Evolutionary conservation across 2,329 filamentous ascomycete genomes (phyloP).

Genomic region (Beauveria sp.): DNA sequence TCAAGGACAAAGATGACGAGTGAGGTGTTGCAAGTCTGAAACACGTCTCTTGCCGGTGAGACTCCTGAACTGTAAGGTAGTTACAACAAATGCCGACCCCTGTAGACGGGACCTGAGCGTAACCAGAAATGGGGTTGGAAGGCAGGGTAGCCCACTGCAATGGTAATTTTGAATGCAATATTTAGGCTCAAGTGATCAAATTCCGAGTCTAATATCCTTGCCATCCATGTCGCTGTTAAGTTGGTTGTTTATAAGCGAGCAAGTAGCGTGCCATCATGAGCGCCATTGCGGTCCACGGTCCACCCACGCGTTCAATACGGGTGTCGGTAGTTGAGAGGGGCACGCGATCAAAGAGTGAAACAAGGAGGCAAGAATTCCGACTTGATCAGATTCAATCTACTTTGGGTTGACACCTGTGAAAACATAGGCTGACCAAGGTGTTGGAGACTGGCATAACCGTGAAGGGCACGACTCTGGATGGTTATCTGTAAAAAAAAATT

Average conservation of each 20-base stretch:
- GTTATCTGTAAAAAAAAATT: neutral
- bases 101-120: constrained; percentile 4
- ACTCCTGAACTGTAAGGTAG: neutral
- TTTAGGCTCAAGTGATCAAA: neutral
- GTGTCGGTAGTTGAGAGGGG: neutral
- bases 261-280: neutral
- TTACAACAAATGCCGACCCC: neutral
- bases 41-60: constrained; percentile 1
- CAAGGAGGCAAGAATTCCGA: neutral
- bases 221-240: neutral
- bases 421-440: neutral
- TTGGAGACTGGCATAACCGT: neutral
- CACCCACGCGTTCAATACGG: neutral
- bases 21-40: constrained; percentile 3
- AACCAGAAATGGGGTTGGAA: neutral
- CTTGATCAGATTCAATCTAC: neutral
- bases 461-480: neutral
- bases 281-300: neutral
- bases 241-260: neutral
- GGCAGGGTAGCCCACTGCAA: neutral
- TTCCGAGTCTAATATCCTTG: neutral
- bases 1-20: neutral
- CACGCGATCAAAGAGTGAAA: neutral
- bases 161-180: neutral
- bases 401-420: neutral